Evolutionary conservation across 345 rosid species (phyloP).

Genomic region (Camelina laxa): DNA sequence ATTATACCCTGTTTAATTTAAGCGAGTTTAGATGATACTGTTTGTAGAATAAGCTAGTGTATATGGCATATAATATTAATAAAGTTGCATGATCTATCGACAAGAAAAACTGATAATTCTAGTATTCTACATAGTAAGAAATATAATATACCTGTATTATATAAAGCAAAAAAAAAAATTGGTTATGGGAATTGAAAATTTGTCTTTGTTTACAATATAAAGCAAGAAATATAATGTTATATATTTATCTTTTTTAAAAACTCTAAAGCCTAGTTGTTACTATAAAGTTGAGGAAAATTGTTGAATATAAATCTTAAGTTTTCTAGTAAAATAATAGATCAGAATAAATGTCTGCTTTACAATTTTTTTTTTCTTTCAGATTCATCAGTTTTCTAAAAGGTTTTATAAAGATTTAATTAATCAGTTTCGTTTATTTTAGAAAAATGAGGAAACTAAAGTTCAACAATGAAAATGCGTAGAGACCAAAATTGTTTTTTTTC

Average conservation of each 20-base stretch:
- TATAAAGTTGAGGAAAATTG: not conserved
- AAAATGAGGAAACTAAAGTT: not conserved
- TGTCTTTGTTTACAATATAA: too few species aligned
- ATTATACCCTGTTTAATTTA: not conserved
- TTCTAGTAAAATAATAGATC: not conserved
- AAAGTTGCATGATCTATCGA: not conserved
- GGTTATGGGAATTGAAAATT: too few species aligned
- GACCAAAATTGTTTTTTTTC: not conserved
- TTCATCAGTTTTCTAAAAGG: not conserved
- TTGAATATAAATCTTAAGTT: not conserved
- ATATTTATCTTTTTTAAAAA: too few species aligned
- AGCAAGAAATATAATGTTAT: too few species aligned
- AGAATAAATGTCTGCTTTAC: not conserved
- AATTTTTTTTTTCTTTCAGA: not conserved
- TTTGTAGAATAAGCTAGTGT: not conserved
- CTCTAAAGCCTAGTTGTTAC: not conserved
- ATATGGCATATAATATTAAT: too few species aligned
- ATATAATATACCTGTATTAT: too few species aligned
- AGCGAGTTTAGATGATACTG: not conserved
- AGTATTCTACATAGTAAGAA: too few species aligned
- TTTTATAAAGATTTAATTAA: not conserved
- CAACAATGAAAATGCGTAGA: not conserved
- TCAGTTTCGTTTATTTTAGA: not conserved
- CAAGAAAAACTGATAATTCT: too few species aligned
- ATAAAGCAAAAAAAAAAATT: too few species aligned